Base-by-base conservation (phyloP, 2,329 filamentous ascomycete genomes). In the Phialocephala subalpina region DNA sequence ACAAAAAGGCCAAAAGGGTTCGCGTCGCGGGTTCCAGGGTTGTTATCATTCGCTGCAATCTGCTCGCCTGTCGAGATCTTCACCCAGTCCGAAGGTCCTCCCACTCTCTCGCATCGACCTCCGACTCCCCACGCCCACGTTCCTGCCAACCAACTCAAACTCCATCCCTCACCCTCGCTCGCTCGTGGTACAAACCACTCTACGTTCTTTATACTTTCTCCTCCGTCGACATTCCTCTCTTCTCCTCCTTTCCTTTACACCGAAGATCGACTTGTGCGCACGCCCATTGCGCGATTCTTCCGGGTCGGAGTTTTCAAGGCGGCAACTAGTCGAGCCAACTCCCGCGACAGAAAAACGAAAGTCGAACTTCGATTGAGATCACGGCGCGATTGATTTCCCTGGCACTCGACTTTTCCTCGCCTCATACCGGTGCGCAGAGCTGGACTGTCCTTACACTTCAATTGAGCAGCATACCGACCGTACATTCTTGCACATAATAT, bases 381-480 rank as follows among this genome's bases (percentile, higher is more conserved):
- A 55, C 49, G 62, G 57, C 57, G 58, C 62, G 60, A 53, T 47
- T 58, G n/a, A 40, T n/a, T 33, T 53, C 57, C 56, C 35, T 47
- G 42, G 42, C 36, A 27, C 49, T 49, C 62, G 33, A 56, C 62
- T 57, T 57, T 27, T 49, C 20, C n/a, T 49, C 47, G 29, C 57
- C n/a, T 20, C 29, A 2, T 6, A 33, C 56, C 3, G 9, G 42
- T 40, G 36, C 47, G 25, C 49, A 29, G 60, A 22, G 52, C 36
- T 53, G 59, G 55, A 65, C 66, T 65, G 66, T 67, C 66, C 58
- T 67, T 67, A 65, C 49, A 57, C 63, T 58, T 47, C 56, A 42
- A 60, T 56, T 53, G 35, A 56, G 18, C 33, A 59, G 52, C 55
- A 27, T 58, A 60, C 40, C 27, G 25, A 35, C n/a, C 27, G 29